Conservation (phyloP, 1,284 basidiomycete genomes). For the Anthracocystis setariae region DNA sequence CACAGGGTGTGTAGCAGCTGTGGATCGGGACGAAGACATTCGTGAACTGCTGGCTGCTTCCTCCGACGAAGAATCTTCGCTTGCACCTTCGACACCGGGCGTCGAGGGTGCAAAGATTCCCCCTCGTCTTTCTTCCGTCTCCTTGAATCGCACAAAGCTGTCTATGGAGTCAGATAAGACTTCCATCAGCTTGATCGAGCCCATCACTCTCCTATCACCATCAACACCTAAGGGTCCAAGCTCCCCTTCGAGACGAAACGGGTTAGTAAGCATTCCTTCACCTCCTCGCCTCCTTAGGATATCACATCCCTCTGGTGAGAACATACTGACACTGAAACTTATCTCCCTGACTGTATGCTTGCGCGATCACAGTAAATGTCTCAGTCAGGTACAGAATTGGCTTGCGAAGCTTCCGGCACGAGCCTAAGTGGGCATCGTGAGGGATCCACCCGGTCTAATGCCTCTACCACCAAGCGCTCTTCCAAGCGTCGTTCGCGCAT, state of each 20-base stretch:
- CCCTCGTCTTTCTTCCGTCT: slow-evolving; percentile 16
- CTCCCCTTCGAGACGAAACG: slow-evolving; percentile 11
- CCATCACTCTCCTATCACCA: slow-evolving; percentile 17
- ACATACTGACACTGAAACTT: neutral
- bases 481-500: slow-evolving; percentile 24
- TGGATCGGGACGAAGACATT: slow-evolving; percentile 29
- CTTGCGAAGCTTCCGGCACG: slow-evolving; percentile 34
- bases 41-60: slow-evolving; percentile 29
- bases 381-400: slow-evolving; percentile 43
- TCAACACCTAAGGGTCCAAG: slow-evolving; percentile 1
- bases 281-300: neutral
- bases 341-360: no score
- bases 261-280: slow-evolving; percentile 19
- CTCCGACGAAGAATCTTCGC: slow-evolving; percentile 36
- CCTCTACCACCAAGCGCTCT: slow-evolving; percentile 6
- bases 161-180: slow-evolving; percentile 46
- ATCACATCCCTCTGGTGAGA: neutral
- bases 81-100: slow-evolving; percentile 29
- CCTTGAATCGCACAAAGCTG: slow-evolving; percentile 10
- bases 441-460: slow-evolving; percentile 12
- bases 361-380: slow-evolving; percentile 24
- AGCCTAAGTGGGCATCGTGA: slow-evolving; percentile 17
- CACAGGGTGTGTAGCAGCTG: neutral
- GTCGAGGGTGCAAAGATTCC: slow-evolving; percentile 30
- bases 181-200: slow-evolving; percentile 7